Percentiles rank a stretch among this genome's conserved stretches.
Conservation (phyloP, 805 yeast genomes). For the Ogataea allantospora region DNA sequence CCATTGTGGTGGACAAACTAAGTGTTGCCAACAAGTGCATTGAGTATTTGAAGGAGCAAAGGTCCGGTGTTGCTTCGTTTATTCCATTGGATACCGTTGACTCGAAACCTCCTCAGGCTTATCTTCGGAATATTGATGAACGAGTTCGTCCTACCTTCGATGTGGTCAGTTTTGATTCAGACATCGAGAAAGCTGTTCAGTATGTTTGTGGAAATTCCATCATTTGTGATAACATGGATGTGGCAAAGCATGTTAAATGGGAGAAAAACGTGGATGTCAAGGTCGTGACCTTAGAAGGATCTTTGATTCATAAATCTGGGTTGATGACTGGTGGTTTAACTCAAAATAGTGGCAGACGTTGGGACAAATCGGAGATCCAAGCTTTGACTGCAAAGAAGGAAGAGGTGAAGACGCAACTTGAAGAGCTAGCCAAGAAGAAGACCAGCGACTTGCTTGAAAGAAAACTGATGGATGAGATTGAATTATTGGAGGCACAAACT, state of each 20-base stretch:
- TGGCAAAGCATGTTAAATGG: conserved; percentile 78
- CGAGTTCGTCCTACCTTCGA: conserved; percentile 71
- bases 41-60: conserved; percentile 74
- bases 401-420: conserved; percentile 45
- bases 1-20: conserved; percentile 78
- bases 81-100: conserved; percentile 82
- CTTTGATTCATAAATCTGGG: conserved; percentile 80
- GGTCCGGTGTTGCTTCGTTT: conserved; percentile 82
- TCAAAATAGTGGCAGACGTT: conserved; percentile 48
- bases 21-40: conserved; percentile 75
- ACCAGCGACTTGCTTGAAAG: conserved; percentile 59
- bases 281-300: conserved; percentile 79
- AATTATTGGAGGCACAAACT: conserved; percentile 39
- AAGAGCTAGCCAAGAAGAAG: conserved; percentile 41
- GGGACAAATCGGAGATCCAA: conserved; percentile 72
- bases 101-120: conserved; percentile 50
- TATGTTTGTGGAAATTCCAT: conserved; percentile 78
- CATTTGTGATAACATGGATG: conserved; percentile 66
- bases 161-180: conserved; percentile 64
- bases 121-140: conserved; percentile 51
- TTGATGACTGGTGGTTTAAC: conserved; percentile 88
- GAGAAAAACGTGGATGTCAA: conserved; percentile 54
- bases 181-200: conserved; percentile 71
- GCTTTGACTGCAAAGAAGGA: conserved; percentile 50
- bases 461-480: conserved; percentile 53